phyloP scores from a whole-genome alignment of 2,329 filamentous ascomycete genomes.

The Thelonectria olida region DNA sequence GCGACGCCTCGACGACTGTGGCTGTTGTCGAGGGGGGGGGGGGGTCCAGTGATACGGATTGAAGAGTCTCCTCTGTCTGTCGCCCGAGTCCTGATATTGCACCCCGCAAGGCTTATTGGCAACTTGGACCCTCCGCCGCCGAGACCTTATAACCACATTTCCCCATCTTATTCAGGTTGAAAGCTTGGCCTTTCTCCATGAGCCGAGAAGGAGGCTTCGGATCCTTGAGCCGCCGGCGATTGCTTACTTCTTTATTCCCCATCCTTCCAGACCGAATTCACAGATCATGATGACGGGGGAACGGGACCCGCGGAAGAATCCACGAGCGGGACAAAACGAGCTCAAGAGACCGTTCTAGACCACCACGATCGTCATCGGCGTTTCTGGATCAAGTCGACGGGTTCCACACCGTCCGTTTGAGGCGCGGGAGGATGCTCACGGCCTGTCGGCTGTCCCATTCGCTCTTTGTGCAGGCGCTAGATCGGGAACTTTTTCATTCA shows the following conservation, averaged over 20 bases:
- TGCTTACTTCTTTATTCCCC: not conserved
- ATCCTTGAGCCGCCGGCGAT: not conserved
- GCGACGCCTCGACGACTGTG: slow-evolving; percentile 25
- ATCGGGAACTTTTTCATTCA: slow-evolving; percentile 28
- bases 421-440: slow-evolving; percentile 16
- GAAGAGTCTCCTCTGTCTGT: too few species aligned
- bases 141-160: too few species aligned
- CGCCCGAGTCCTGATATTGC: not conserved
- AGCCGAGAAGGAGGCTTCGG: not conserved
- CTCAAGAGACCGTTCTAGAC: slow-evolving; percentile 40
- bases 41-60: not conserved
- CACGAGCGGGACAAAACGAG: slow-evolving; percentile 18
- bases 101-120: too few species aligned
- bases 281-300: slow-evolving; percentile 24
- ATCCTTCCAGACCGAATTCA: not conserved
- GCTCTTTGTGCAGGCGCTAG: slow-evolving; percentile 22
- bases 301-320: slow-evolving; percentile 15
- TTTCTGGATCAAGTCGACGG: slow-evolving; percentile 35
- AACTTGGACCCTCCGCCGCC: not conserved
- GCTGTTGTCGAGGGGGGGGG: not conserved
- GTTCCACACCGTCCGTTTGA: slow-evolving; percentile 37
- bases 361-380: slow-evolving; percentile 36
- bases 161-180: not conserved
- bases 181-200: not conserved
- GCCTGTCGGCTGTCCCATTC: slow-evolving; percentile 18